Base-by-base conservation (phyloP, 129 eudicot genomes). In the Sambucus nigra region DNA sequence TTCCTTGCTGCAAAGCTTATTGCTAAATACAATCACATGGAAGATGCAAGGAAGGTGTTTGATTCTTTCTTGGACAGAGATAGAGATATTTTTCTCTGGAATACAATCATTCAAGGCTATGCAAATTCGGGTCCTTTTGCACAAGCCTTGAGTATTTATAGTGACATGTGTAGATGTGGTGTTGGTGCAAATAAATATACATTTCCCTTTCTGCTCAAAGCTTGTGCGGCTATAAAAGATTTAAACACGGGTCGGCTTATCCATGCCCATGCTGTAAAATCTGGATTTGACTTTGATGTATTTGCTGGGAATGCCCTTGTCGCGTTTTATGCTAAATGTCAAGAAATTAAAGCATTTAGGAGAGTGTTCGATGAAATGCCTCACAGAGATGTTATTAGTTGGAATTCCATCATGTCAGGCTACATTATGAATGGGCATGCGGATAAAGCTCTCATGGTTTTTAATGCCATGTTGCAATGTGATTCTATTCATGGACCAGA, bases 11-110 rank as follows among this genome's bases (percentile, higher is more conserved):
- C 76, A 20, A 77, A 64, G 67, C 76, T 77, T 25, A 38, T 77
- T 20, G 57, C 35, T 15, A 52, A 60, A 52, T 69, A 77, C 35
- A 61, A 45, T 54, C 42, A 57, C 46, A 44, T 58, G 61, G 64
- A 47, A 20, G 46, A 64, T 60, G 80, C 80, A 69, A 59, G 66
- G 14, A 77, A 73, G 61, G 76, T 77, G 76, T 77, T 77, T 40
- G 84, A 77, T 55, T n/a, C 18, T 48, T 31, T 77, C 76, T 18
- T 52, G 50, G 64, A 73, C 1, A 60, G 76, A 69, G 80, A 73
- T 77, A 60, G 76, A 69, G 80, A 73, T 77, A 53, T 72, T 65
- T 65, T 77, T 32, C 22, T 73, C 26, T 73, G 84, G 79, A 77
- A 77, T 47, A 49, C 51, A 47, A 60, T 64, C 51, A 59, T 77